Base-by-base conservation (phyloP, 352 stramenopile genomes). In the Phytophthora hibernalis region DNA sequence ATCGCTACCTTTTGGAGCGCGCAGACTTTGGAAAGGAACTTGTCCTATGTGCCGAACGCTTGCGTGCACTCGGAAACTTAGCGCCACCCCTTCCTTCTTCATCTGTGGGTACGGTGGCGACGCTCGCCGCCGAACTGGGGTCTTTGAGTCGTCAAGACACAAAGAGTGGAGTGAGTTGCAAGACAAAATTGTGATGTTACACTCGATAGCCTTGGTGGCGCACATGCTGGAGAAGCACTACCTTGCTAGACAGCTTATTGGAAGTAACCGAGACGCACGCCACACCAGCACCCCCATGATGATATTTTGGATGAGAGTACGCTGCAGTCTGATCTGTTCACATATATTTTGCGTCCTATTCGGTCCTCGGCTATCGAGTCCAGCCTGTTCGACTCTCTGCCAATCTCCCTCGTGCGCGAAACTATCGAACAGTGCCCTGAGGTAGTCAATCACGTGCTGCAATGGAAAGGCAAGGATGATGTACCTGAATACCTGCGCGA, bases 321-420 rank as follows among this genome's bases (percentile, higher is more conserved):
- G n/a, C 63, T 93, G 13, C 59, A 73, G 35, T 80, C 83, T 3
- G 85, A 93, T 56, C 50, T 91, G 54, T 91, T 93, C 73, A 93
- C 89, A 65, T 93, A 84, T 51, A 87, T 93, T 26, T 57, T 93
- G 20, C 85, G 85, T 4, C 85, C 85, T 1, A 90, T 93, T 47
- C 81, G 85, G 33, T 93, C 85, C 11, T 90, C 85, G 21, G 85
- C 85, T 1, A 93, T 93, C 35, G 85, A 93, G 61, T 93, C 85
- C 0, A 91, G 85, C 62, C 55, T 93, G 1, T 79, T 89, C 22
- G 85, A 93, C 51, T 77, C 77, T n/a, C 59, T 93, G 1, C 85
- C 85, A 5, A 91, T 92, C 28, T 90, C 85, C 13, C 62, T 93
- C 0, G 85, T 92, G 10, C 75, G 83, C 18, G 85, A 93, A 69